These are phyloP conservation scores for Castanospermum australe DNA, from an alignment of 306 rosid genomes.

Conservation along the genomic window DNA sequence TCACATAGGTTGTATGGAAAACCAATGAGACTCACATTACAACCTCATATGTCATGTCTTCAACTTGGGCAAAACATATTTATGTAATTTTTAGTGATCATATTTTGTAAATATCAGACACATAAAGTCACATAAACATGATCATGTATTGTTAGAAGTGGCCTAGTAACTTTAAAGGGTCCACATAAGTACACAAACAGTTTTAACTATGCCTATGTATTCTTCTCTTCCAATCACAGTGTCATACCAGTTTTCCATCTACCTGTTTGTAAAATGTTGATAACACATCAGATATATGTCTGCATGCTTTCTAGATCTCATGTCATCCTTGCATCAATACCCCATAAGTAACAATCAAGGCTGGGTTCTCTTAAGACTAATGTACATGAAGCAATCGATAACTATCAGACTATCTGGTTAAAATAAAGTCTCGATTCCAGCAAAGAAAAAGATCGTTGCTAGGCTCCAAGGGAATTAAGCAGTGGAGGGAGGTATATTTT, in stretches of 20 bases:
- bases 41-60: neutral
- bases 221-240: neutral
- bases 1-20: neutral
- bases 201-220: neutral
- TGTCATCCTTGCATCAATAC: neutral
- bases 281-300: neutral
- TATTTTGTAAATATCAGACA: too few relatives aligned
- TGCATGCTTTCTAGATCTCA: neutral
- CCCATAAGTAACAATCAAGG: neutral
- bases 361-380: neutral
- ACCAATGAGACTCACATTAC: neutral
- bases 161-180: neutral
- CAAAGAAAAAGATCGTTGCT: neutral
- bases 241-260: neutral
- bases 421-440: neutral
- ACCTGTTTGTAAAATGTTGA: neutral
- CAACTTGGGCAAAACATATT: neutral
- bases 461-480: neutral
- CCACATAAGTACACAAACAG: neutral
- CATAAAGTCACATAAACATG: neutral
- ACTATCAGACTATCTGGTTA: neutral
- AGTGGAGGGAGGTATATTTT: neutral
- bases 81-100: neutral
- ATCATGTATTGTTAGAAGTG: neutral
- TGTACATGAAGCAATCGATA: neutral